Conservation (phyloP, 129 eudicot genomes). For the Chrysanthemum lavandulifolium region DNA sequence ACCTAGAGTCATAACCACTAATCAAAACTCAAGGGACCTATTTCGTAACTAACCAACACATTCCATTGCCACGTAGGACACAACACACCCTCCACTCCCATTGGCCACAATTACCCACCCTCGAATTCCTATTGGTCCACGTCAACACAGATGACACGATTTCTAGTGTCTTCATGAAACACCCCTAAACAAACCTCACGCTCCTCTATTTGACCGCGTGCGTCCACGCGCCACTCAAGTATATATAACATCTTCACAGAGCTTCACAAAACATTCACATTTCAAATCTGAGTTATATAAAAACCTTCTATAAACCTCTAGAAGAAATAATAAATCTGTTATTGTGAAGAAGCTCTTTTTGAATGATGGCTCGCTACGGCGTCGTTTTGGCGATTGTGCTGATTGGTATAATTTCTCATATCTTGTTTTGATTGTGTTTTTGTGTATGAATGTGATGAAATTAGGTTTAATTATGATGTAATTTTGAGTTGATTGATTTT, state of each 20-base stretch:
- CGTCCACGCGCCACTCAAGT: neutral
- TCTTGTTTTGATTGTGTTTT: neutral
- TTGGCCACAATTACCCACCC: constrained; percentile 26
- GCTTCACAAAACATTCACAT: neutral
- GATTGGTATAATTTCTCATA: constrained; percentile 29
- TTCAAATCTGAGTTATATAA: neutral
- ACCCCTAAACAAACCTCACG: constrained; percentile 18
- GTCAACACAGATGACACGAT: constrained; percentile 31
- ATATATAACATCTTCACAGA: neutral
- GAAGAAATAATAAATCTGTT: no score
- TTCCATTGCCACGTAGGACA: constrained; percentile 29
- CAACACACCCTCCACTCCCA: constrained; percentile 20
- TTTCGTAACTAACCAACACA: no score
- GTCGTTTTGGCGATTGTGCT: constrained; percentile 29
- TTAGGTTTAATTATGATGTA: no score
- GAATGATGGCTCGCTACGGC: constrained; percentile 32
- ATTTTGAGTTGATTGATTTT: no score
- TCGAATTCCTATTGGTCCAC: constrained; percentile 32
- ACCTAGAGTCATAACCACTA: neutral
- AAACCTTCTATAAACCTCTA: no score
- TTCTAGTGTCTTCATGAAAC: constrained; percentile 25
- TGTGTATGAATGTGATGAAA: neutral
- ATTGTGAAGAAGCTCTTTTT: no score
- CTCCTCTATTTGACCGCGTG: neutral
- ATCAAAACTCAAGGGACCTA: constrained; percentile 12